Conservation (phyloP, 257 asterid genomes). For the Rubia yunnanensis region DNA sequence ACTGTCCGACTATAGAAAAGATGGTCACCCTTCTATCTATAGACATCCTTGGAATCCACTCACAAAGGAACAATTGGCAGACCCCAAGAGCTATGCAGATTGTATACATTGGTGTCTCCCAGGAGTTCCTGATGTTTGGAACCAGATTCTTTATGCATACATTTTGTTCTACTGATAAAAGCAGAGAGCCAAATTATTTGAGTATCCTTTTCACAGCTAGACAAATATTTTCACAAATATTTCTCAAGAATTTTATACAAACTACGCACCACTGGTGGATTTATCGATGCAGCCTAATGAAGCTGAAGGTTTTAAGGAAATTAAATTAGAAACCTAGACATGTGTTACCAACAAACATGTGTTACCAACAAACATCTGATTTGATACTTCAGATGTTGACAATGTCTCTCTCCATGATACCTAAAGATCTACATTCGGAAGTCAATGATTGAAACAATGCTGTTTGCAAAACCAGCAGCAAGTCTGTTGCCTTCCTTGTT, state of each 20-base stretch:
- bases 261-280: not conserved
- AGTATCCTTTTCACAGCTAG: not conserved
- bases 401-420: not conserved
- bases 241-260: too few relatives aligned
- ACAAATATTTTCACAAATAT: not conserved
- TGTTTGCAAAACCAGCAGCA: conserved; percentile 91
- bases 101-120: conserved; percentile 44
- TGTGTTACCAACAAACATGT: not conserved
- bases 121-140: conserved; percentile 42
- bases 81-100: conserved; percentile 26
- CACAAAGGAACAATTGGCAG: conserved; percentile 16
- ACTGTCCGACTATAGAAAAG: conserved; percentile 31
- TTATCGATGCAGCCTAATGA: not conserved
- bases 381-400: too few relatives aligned
- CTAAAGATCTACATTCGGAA: conserved; percentile 52
- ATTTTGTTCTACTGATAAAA: conserved; percentile 6
- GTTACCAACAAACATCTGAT: conserved; percentile 1
- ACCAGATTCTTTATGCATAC: conserved; percentile 26
- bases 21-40: conserved; percentile 29
- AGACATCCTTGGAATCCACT: conserved; percentile 23
- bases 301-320: not conserved
- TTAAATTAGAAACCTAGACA: not conserved
- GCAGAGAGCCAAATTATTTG: not conserved
- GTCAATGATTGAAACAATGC: conserved; percentile 81
- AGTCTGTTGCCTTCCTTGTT: conserved; percentile 86